Evolutionary conservation across 805 yeast genomes (phyloP).

Genomic region (Schwanniomyces sp.): DNA sequence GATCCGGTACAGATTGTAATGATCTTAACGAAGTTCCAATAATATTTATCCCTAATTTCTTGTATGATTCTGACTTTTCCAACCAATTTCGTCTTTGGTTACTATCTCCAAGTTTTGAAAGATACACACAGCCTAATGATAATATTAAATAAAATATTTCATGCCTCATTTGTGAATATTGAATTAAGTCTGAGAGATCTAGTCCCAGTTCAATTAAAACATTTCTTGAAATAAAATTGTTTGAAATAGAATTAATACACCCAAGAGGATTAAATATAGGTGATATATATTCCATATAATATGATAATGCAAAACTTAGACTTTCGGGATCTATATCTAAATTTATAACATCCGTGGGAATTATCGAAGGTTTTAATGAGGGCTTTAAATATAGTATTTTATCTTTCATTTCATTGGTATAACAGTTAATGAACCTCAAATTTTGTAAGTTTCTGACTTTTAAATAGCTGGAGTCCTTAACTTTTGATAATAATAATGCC

Average conservation of each 20-base stretch:
- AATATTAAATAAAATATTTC: conserved; percentile 23
- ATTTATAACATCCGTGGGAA: conserved; percentile 19
- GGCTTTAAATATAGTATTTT: conserved; percentile 5
- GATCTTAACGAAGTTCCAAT: conserved; percentile 8
- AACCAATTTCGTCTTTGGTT: conserved; percentile 16
- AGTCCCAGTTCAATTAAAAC: conserved; percentile 23
- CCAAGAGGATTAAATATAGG: conserved; percentile 31
- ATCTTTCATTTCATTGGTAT: conserved; percentile 11
- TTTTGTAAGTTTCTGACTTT: conserved; percentile 10
- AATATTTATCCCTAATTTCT: conserved; percentile 14
- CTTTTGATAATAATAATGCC: conserved; percentile 10
- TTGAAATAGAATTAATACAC: conserved; percentile 1
- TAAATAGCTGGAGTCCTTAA: conserved; percentile 12
- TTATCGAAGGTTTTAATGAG: conserved; percentile 18
- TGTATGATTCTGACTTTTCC: conserved; percentile 13
- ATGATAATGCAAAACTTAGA: conserved; percentile 20
- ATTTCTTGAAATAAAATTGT: conserved; percentile 1
- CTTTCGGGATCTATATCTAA: conserved; percentile 10
- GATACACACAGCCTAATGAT: conserved; percentile 24
- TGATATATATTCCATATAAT: conserved; percentile 22
- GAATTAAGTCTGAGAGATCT: conserved; percentile 18
- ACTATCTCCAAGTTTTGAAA: conserved; percentile 14
- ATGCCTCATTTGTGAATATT: conserved; percentile 21
- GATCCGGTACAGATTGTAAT: background rate
- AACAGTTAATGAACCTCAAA: conserved; percentile 18